Percentiles rank a stretch among this genome's conserved stretches.
These are phyloP conservation scores for Paramyrothecium roridum DNA, from an alignment of 2,329 filamentous ascomycete genomes.

Conservation along the genomic window DNA sequence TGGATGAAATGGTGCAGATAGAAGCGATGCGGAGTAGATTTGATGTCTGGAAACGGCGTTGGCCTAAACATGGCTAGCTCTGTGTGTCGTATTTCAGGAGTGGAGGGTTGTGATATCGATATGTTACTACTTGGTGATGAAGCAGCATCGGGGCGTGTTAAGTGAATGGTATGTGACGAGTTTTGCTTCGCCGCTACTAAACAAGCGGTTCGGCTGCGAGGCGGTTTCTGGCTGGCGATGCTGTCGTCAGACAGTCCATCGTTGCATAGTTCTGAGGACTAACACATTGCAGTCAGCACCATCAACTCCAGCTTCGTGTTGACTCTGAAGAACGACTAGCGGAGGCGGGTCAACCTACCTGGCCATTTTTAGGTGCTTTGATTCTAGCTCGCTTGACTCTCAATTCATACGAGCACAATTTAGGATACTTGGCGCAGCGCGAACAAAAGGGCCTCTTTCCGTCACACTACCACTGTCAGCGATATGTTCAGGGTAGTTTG, in stretches of 20 bases:
- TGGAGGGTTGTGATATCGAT: background rate
- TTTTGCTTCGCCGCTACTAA: background rate
- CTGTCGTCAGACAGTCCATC: too few species aligned
- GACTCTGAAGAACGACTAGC: background rate
- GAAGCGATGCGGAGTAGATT: constrained; percentile 1
- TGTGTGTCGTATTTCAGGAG: background rate
- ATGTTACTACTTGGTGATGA: background rate
- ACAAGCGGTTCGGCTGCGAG: background rate
- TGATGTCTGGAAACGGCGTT: background rate
- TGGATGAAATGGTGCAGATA: constrained; percentile 7
- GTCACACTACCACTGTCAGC: constrained; percentile 1
- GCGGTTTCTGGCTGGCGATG: too few species aligned
- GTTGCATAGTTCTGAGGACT: too few species aligned
- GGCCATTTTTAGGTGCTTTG: background rate
- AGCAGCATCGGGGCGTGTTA: background rate
- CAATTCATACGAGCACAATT: constrained; percentile 5
- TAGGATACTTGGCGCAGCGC: constrained; percentile 4
- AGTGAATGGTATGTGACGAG: background rate
- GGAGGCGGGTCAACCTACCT: background rate
- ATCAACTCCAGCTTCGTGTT: too few species aligned
- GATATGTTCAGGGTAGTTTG: background rate
- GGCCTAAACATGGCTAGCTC: background rate
- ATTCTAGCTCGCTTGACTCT: background rate
- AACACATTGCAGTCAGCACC: too few species aligned
- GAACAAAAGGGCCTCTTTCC: constrained; percentile 5